phyloP scores from a whole-genome alignment of 306 rosid species.

The Pyrus betulifolia region DNA sequence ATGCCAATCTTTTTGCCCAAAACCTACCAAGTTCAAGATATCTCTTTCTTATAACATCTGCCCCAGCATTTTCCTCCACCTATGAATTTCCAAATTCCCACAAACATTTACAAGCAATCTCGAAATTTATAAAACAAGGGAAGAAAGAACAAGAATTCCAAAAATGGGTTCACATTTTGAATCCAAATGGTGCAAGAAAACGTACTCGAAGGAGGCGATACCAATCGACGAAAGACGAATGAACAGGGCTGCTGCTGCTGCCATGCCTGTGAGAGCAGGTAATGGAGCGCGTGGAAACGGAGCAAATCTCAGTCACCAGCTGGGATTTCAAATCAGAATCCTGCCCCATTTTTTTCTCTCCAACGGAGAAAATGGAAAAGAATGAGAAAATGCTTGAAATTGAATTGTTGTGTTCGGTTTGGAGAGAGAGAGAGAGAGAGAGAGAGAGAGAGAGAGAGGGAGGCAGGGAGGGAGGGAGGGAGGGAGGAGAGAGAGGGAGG shows the following conservation, averaged over 20 bases:
- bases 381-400: slow-evolving; percentile 21
- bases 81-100: slow-evolving; percentile 20
- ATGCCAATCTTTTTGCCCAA: not conserved
- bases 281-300: slow-evolving; percentile 44
- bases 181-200: slow-evolving; percentile 3
- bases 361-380: slow-evolving; percentile 7
- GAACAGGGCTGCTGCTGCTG: slow-evolving; percentile 21
- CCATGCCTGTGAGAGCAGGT: slow-evolving; percentile 49
- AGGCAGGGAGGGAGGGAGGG: not conserved
- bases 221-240: slow-evolving; percentile 64
- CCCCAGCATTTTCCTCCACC: slow-evolving; percentile 70
- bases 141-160: not conserved
- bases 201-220: slow-evolving; percentile 79
- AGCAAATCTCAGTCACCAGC: slow-evolving; percentile 65
- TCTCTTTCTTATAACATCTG: slow-evolving; percentile 50
- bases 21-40: slow-evolving; percentile 79
- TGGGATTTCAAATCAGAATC: slow-evolving; percentile 56
- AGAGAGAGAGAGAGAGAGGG: too few species aligned
- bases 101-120: not conserved
- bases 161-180: not conserved
- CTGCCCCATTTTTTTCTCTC: slow-evolving; percentile 30
- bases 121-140: not conserved
- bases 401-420: not conserved
- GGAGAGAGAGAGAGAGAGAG: not conserved
- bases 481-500: not conserved